phyloP scores from a whole-genome alignment of 768 basidiomycete genomes.

The Boletus reticuloceps region DNA sequence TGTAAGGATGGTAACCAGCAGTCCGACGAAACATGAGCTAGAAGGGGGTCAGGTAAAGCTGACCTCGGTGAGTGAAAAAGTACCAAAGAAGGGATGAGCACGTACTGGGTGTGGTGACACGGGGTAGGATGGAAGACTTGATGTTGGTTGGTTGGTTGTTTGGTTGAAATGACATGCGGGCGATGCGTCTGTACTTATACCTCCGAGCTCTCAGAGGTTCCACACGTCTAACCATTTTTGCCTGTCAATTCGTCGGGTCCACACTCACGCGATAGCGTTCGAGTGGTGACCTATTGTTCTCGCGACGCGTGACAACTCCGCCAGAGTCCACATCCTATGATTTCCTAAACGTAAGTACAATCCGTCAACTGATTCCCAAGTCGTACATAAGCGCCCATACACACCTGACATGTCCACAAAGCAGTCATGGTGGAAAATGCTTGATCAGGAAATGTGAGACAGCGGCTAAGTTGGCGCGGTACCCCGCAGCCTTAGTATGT shows the following conservation, averaged over 20 bases:
- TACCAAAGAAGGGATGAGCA: background rate
- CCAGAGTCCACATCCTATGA: slow-evolving; percentile 1
- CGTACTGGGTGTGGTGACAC: background rate
- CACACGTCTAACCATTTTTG: slow-evolving; percentile 9
- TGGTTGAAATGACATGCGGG: background rate
- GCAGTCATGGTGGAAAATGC: background rate
- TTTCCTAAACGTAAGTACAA: background rate
- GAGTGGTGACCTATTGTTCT: slow-evolving; percentile 16
- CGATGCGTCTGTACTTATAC: slow-evolving; percentile 17
- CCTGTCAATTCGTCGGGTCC: slow-evolving; percentile 1
- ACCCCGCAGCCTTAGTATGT: background rate
- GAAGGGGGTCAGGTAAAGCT: background rate
- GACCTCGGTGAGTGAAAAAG: background rate
- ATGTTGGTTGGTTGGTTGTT: background rate
- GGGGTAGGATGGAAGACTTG: background rate
- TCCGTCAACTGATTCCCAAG: background rate
- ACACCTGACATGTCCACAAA: background rate
- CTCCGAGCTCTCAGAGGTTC: background rate
- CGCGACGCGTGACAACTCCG: background rate
- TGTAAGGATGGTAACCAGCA: slow-evolving; percentile 14
- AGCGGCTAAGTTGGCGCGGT: background rate
- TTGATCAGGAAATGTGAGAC: background rate
- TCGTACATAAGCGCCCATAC: slow-evolving; percentile 9
- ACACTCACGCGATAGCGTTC: background rate
- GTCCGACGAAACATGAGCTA: slow-evolving; percentile 20